These are phyloP conservation scores for Trametes elegans DNA, from an alignment of 768 basidiomycete genomes.

Conservation along the genomic window DNA sequence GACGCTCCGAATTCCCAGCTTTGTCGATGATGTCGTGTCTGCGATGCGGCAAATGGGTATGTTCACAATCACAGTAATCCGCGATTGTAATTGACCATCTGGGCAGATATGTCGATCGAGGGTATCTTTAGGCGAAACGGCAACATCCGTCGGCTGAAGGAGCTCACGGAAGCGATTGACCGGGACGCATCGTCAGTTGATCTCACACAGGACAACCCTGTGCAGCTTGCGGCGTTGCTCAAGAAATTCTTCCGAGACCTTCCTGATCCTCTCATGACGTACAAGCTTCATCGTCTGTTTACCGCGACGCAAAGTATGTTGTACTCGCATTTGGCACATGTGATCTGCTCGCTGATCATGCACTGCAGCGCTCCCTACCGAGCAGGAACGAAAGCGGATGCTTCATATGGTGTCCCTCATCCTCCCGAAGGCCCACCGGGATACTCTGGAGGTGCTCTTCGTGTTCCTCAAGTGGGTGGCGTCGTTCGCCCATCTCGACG, in stretches of 20 bases:
- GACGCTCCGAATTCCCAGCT: conserved; percentile 88
- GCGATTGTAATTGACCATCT: neutral
- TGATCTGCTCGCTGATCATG: conserved; percentile 12
- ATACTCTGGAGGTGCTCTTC: conserved; percentile 96
- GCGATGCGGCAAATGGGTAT: conserved; percentile 99
- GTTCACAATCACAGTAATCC: conserved; percentile 28
- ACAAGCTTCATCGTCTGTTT: conserved; percentile 86
- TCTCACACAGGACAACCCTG: conserved; percentile 90
- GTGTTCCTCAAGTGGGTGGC: conserved; percentile 99
- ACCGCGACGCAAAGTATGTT: conserved; percentile 84
- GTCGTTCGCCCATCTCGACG: conserved; percentile 86
- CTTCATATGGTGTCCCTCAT: conserved; percentile 85
- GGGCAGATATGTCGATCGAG: conserved; percentile 94
- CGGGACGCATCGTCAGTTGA: conserved; percentile 92
- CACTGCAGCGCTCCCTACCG: conserved; percentile 65
- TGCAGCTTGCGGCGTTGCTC: conserved; percentile 92
- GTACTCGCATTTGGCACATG: neutral
- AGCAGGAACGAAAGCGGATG: conserved; percentile 76
- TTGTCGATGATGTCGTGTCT: conserved; percentile 96
- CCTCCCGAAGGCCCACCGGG: conserved; percentile 90
- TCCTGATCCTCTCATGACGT: conserved; percentile 95
- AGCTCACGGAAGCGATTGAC: conserved; percentile 89
- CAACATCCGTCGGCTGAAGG: conserved; percentile 90
- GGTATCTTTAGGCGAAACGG: conserved; percentile 99
- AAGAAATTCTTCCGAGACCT: conserved; percentile 97